Conservation (phyloP, 352 stramenopile genomes). For the Pythium diclinum region DNA sequence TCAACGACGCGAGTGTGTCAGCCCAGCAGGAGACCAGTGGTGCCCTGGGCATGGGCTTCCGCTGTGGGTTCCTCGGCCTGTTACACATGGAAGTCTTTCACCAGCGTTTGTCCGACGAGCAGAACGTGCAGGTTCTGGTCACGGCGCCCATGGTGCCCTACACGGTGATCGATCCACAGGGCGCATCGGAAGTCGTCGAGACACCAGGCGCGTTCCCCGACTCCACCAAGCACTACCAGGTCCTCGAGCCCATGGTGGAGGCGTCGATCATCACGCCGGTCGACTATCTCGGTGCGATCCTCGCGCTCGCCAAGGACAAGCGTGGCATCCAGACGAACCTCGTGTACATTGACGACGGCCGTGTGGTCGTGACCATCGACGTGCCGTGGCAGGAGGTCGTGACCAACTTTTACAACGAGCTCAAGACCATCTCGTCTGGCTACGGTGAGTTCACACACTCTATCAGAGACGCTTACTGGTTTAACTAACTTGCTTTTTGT, state of each 20-base stretch:
- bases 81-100: conserved; percentile 99
- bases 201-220: conserved; percentile 75
- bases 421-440: conserved; percentile 95
- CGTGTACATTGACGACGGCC: conserved; percentile 93
- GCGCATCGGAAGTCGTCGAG: conserved; percentile 45
- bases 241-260: conserved; percentile 96
- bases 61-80: conserved; percentile 96
- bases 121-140: conserved; percentile 96
- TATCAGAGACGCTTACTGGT: not conserved
- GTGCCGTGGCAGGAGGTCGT: conserved; percentile 99
- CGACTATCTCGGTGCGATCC: conserved; percentile 94
- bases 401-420: conserved; percentile 98
- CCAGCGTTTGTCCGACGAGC: conserved; percentile 97
- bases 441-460: conserved; percentile 66
- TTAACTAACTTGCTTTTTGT: not conserved
- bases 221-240: conserved; percentile 84
- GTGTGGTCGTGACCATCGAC: conserved; percentile 92
- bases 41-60: conserved; percentile 94
- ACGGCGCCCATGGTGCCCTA: conserved; percentile 99
- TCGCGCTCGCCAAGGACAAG: conserved; percentile 92
- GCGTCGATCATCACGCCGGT: conserved; percentile 95
- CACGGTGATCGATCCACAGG: conserved; percentile 73
- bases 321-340: conserved; percentile 91
- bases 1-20: conserved; percentile 97
- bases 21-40: conserved; percentile 95